These are phyloP conservation scores for Ceratocystis smalleyi DNA, from an alignment of 2,329 filamentous ascomycete genomes.

Conservation along the genomic window DNA sequence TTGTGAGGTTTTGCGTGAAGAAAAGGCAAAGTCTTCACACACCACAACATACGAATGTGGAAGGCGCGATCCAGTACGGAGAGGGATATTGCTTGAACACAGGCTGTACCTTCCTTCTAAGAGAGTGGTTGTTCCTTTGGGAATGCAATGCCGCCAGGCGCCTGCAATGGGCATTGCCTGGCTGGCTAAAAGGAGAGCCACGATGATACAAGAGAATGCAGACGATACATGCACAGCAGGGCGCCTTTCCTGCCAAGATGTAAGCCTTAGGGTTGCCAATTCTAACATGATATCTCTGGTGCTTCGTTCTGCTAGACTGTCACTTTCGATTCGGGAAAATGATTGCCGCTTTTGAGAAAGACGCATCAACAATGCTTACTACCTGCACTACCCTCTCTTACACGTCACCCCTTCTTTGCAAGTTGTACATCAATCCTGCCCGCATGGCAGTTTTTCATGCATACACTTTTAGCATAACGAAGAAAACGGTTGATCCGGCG, in stretches of 20 bases:
- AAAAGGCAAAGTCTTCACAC: not conserved
- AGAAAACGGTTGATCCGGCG: too few species aligned
- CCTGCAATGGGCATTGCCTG: not conserved
- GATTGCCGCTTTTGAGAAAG: too few species aligned
- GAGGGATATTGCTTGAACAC: not conserved
- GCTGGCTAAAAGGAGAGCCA: not conserved
- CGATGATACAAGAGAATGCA: not conserved
- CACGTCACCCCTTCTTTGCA: too few species aligned
- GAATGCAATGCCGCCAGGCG: not conserved
- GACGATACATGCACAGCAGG: not conserved
- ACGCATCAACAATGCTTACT: too few species aligned
- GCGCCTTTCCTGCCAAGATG: not conserved
- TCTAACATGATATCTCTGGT: too few species aligned
- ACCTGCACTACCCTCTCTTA: too few species aligned
- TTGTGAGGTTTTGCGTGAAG: not conserved
- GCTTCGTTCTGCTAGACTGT: too few species aligned
- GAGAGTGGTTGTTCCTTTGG: not conserved
- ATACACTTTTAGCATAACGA: too few species aligned
- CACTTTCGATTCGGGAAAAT: too few species aligned
- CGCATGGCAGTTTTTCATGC: too few species aligned
- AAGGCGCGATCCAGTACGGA: not conserved
- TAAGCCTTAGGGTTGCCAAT: not conserved
- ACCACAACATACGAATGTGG: not conserved
- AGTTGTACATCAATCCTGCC: too few species aligned
- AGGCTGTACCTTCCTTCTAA: not conserved